phyloP scores from a whole-genome alignment of 108 stramenopile genomes.

The Cyclotella kingstonii region DNA sequence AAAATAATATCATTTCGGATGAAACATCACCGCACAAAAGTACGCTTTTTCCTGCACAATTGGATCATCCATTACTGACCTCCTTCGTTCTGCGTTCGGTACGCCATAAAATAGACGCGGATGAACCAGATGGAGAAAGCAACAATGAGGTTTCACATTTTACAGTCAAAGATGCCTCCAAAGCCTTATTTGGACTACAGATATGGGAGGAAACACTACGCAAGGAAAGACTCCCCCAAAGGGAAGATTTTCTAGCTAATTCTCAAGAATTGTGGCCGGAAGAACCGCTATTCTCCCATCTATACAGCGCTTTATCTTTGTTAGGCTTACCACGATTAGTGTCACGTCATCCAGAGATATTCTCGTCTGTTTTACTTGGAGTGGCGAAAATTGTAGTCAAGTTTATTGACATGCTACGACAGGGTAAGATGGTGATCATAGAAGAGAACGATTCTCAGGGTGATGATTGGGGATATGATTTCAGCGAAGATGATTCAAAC shows the following conservation, averaged over 20 bases:
- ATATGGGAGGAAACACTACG: conserved; percentile 22
- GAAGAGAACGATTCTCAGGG: conserved; percentile 14
- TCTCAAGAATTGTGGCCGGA: conserved; percentile 47
- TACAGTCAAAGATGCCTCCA: conserved; percentile 21
- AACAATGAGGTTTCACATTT: conserved; percentile 7
- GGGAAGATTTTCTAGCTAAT: conserved; percentile 10
- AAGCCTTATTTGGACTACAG: conserved; percentile 21
- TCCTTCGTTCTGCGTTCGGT: conserved; percentile 36
- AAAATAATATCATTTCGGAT: not conserved
- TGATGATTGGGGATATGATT: conserved; percentile 19
- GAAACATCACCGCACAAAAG: not conserved
- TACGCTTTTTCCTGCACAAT: conserved; percentile 13
- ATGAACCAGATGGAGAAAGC: not conserved
- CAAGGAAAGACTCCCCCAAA: conserved; percentile 23
- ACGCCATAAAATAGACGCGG: not conserved
- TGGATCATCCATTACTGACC: conserved; percentile 39
- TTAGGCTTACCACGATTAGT: conserved; percentile 62
- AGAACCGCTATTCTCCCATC: conserved; percentile 51
- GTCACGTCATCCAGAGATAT: conserved; percentile 57
- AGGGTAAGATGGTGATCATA: conserved; percentile 11
- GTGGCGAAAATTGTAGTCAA: conserved; percentile 45
- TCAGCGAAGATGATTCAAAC: conserved; percentile 3
- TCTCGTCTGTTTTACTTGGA: conserved; percentile 47
- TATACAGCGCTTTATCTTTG: conserved; percentile 26
- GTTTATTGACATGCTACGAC: conserved; percentile 22